Percentiles rank a stretch among this genome's conserved stretches.
Conservation (phyloP, 2,329 filamentous ascomycete genomes). For the Juglanconis juglandina region DNA sequence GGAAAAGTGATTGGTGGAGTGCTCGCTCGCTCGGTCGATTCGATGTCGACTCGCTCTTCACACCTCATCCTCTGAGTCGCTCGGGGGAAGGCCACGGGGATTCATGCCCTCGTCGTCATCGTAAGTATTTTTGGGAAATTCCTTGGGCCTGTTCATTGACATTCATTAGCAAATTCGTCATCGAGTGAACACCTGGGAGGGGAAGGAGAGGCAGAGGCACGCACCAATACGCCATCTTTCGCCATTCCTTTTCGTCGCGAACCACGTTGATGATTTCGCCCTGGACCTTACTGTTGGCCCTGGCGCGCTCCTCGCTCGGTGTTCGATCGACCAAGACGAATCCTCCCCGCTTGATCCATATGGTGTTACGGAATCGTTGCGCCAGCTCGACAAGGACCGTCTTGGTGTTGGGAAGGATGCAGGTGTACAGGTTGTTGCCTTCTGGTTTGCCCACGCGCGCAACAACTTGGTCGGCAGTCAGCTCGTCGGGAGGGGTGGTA, state of each 20-base stretch:
- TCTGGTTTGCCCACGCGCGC: slow-evolving; percentile 77
- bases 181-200: neutral
- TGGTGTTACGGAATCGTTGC: slow-evolving; percentile 80
- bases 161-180: neutral
- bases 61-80: slow-evolving; percentile 69
- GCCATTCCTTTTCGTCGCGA: slow-evolving; percentile 85
- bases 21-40: neutral
- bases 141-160: slow-evolving; percentile 61
- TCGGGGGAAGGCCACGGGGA: slow-evolving; percentile 81
- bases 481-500: slow-evolving; percentile 55
- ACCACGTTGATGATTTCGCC: slow-evolving; percentile 94
- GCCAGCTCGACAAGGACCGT: slow-evolving; percentile 76
- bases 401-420: slow-evolving; percentile 65
- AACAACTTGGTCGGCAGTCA: slow-evolving; percentile 61
- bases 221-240: slow-evolving; percentile 84
- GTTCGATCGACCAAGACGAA: slow-evolving; percentile 78
- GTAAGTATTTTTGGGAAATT: slow-evolving; percentile 67
- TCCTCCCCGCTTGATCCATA: slow-evolving; percentile 88
- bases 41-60: neutral
- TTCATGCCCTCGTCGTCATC: slow-evolving; percentile 70
- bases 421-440: slow-evolving; percentile 85
- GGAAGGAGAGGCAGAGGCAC: slow-evolving; percentile 20
- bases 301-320: slow-evolving; percentile 52
- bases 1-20: neutral
- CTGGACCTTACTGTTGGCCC: slow-evolving; percentile 68